phyloP scores from a whole-genome alignment of 345 rosid species.

The Xanthoceras sorbifolium region DNA sequence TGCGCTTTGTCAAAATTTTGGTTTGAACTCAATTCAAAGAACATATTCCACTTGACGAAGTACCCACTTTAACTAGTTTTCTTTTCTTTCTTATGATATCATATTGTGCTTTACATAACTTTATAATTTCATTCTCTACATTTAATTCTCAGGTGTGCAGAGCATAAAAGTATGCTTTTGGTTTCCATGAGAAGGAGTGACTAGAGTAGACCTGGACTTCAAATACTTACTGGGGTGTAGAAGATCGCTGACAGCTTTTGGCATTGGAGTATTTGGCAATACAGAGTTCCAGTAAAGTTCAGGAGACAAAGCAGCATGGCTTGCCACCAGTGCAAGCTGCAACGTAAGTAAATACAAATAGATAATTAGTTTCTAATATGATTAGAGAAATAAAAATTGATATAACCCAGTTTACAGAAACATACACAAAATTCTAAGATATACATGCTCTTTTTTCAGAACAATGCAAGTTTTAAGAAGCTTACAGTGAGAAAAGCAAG shows the following conservation, averaged over 20 bases:
- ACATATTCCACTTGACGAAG: background rate
- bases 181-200: background rate
- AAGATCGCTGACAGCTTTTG: slow-evolving; percentile 49
- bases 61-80: background rate
- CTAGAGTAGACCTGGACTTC: background rate
- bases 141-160: background rate
- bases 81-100: background rate
- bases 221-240: slow-evolving; percentile 41
- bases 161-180: background rate
- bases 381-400: background rate
- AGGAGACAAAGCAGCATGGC: slow-evolving; percentile 51
- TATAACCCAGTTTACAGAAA: background rate
- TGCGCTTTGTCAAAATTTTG: background rate
- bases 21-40: background rate
- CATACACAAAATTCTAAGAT: background rate
- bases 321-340: slow-evolving; percentile 50
- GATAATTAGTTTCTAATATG: background rate
- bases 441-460: slow-evolving; percentile 15
- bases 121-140: background rate
- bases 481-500: slow-evolving; percentile 41
- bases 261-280: slow-evolving; percentile 65
- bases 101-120: background rate
- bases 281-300: slow-evolving; percentile 56
- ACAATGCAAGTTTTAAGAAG: background rate
- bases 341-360: background rate